A percentile compares a stretch with the other conserved stretches of the same genome.
Conservation (phyloP, 768 basidiomycete species). For the Mycena venus region DNA sequence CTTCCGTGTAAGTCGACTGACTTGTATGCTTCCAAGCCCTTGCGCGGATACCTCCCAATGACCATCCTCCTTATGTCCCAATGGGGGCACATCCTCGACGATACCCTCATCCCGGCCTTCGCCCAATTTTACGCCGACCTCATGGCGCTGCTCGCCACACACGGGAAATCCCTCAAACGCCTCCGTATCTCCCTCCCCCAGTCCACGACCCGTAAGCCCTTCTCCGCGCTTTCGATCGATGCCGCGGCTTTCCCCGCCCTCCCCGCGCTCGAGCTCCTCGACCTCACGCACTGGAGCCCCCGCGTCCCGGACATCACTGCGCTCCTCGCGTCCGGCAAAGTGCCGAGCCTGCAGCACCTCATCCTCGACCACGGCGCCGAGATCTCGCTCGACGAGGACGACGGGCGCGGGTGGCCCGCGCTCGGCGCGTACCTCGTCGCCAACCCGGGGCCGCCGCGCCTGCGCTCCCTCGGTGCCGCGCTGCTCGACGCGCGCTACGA, state of each 20-base stretch:
- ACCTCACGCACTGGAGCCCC: slow-evolving; percentile 17
- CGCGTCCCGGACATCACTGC: neutral
- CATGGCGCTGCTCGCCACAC: neutral
- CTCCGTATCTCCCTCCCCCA: slow-evolving; percentile 16
- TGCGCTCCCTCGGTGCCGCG: slow-evolving; percentile 16
- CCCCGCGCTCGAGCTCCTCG: slow-evolving; percentile 17
- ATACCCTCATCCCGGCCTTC: neutral
- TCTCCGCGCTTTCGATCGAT: neutral
- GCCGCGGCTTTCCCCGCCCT: neutral
- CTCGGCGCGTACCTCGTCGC: neutral
- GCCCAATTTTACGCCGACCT: neutral
- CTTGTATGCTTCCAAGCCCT: neutral
- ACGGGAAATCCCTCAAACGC: slow-evolving; percentile 2
- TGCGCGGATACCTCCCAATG: neutral
- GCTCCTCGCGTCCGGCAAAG: neutral
- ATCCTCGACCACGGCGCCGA: slow-evolving; percentile 20
- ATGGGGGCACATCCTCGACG: neutral
- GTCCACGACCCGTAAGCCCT: neutral
- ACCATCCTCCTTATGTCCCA: neutral
- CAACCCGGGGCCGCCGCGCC: neutral
- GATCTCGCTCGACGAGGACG: neutral
- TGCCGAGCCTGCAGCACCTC: slow-evolving; percentile 18
- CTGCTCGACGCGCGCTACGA: neutral
- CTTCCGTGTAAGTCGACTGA: neutral
- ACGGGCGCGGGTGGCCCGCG: slow-evolving; percentile 7